Base-by-base conservation (phyloP, 768 basidiomycete genomes). In the Lenzites betulinus region DNA sequence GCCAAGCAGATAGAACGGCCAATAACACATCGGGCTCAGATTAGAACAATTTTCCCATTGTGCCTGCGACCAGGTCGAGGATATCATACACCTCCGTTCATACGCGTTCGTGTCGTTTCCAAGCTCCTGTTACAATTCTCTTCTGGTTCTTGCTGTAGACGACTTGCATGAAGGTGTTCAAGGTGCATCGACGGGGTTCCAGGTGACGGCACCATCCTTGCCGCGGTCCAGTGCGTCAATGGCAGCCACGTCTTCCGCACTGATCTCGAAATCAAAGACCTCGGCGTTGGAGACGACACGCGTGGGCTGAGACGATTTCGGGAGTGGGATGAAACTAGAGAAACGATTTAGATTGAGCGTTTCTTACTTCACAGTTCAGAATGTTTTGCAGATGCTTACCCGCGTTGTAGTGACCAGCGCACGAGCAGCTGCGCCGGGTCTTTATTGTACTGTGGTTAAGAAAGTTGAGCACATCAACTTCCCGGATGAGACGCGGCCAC, bases 341-440 rank as follows among this genome's bases (percentile, higher is more conserved):
- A 16, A 20, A 4, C 30, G 11, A 33, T n/a, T n/a, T 9, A 54
- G 33, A 23, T 18, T 54, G 25, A 55, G 51, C 50, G 9, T 11
- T 18, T 22, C 7, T 30, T 4, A n/a, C n/a, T 18, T 1, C 7
- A 16, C 16, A 42, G 35, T 42, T 46, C n/a, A 15, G 15, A 3
- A 5, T 6, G 11, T 16, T 16, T 23, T n/a, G 58, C 22, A 30
- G 3, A 42, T 4, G 25, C 58, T 18, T 66, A 90, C 89, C 86
- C 86, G 66, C 81, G 84, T 72, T 97, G 95, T 44, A 98, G 75
- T 43, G 92, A 94, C 92, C 94, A 97, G 33, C 95, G 85, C 54
- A 96, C 75, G n/a, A 96, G 81, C 53, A 96, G 79, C 67, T 96
- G 94, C 12, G 92, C 87, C 8, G 83, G 81, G 50, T 86, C 83